Conservation (phyloP, 2,329 filamentous ascomycete genomes). For the Dendrostoma leiphaemia region DNA sequence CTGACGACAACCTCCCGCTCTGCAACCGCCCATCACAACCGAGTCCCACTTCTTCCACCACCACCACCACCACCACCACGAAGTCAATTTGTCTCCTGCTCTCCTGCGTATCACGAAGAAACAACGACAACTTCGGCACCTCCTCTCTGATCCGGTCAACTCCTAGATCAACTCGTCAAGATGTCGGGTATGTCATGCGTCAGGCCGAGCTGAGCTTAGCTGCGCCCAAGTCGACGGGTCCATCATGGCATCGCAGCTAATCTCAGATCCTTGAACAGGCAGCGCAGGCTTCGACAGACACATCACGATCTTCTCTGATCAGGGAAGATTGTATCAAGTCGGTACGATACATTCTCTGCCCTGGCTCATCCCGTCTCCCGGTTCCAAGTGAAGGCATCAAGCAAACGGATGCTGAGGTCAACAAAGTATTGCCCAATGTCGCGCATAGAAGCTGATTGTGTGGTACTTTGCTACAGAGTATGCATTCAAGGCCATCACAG, state of each 20-base stretch:
- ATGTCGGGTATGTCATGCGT: slow-evolving; percentile 49
- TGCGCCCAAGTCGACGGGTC: not conserved
- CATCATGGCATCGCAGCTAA: slow-evolving; percentile 25
- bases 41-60: slow-evolving; percentile 19
- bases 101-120: not conserved
- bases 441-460: not conserved
- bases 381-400: not conserved
- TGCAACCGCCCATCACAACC: slow-evolving; percentile 1
- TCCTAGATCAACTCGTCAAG: slow-evolving; percentile 29
- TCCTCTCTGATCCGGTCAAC: not conserved
- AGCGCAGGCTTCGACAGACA: slow-evolving; percentile 95
- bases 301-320: slow-evolving; percentile 99
- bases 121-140: not conserved
- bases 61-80: slow-evolving; percentile 7
- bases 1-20: slow-evolving; percentile 20
- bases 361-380: not conserved
- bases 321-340: slow-evolving; percentile 98
- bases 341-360: slow-evolving; percentile 59
- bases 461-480: slow-evolving; percentile 67
- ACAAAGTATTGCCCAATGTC: not conserved
- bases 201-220: slow-evolving; percentile 17
- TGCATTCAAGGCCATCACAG: slow-evolving; percentile 99
- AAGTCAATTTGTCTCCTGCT: too few species aligned
- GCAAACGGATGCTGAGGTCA: not conserved
- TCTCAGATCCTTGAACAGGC: slow-evolving; percentile 45